Evolutionary conservation across 208 protist species (phyloP).

Genomic region (Kentomonas sorsogonicus): DNA sequence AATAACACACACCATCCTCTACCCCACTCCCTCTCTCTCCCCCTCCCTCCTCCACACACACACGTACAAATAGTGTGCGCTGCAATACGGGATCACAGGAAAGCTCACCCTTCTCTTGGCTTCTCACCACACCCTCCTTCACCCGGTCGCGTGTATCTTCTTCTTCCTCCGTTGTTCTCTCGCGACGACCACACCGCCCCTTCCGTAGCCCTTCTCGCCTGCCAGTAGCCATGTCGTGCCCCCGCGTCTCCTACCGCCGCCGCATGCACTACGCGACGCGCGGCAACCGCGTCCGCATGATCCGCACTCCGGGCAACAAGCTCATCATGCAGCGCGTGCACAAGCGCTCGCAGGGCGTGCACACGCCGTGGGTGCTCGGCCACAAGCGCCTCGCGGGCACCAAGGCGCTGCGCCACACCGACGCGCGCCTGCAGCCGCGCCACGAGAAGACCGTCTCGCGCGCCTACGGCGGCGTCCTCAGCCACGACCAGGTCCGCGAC

Average conservation of each 20-base stretch:
- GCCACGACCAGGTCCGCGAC: slow-evolving; percentile 92
- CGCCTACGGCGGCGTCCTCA: slow-evolving; percentile 96
- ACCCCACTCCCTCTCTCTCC: too few relatives aligned
- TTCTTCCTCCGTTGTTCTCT: too few relatives aligned
- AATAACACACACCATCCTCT: too few relatives aligned
- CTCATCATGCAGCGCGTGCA: slow-evolving; percentile 93
- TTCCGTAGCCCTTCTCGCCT: too few relatives aligned
- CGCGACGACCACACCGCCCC: too few relatives aligned
- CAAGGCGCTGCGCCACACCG: slow-evolving; percentile 89
- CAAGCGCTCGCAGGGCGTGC: slow-evolving; percentile 92
- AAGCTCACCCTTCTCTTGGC: too few relatives aligned
- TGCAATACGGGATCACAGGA: too few relatives aligned
- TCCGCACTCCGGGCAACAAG: slow-evolving; percentile 88
- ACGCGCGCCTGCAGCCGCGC: slow-evolving; percentile 79
- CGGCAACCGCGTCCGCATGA: slow-evolving; percentile 77
- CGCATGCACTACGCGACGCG: slow-evolving; percentile 76
- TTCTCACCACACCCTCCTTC: too few relatives aligned
- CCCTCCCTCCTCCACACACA: too few relatives aligned
- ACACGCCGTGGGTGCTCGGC: slow-evolving; percentile 91
- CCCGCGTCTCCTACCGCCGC: slow-evolving; percentile 72
- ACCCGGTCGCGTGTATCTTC: too few relatives aligned
- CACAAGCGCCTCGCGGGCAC: slow-evolving; percentile 89
- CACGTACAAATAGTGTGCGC: too few relatives aligned
- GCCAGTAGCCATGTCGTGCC: slow-evolving; percentile 43
- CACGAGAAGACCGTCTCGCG: slow-evolving; percentile 94